Percentiles rank a stretch among this genome's conserved stretches.
Conservation (phyloP, 1,284 basidiomycete species). For the Moniliella sp. region DNA sequence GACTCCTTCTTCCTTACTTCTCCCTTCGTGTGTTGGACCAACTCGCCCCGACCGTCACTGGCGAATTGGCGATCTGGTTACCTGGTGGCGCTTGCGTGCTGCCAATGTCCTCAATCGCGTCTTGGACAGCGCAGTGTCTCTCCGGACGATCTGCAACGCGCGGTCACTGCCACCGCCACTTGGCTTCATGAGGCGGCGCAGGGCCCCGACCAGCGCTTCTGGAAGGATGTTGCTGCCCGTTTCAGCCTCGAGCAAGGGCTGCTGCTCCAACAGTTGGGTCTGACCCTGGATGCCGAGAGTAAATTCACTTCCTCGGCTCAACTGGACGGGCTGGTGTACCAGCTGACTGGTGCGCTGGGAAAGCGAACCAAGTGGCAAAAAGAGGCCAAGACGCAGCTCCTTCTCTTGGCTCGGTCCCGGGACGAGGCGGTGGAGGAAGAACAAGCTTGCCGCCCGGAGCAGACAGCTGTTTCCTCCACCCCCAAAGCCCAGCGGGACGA, state of each 20-base stretch:
- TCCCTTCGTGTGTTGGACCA: constrained; percentile 35
- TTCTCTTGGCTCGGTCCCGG: constrained; percentile 43
- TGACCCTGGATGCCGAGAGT: constrained; percentile 60
- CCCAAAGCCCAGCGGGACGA: constrained; percentile 1
- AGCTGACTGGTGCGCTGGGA: constrained; percentile 76
- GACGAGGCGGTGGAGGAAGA: constrained; percentile 10
- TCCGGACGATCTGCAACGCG: constrained; percentile 39
- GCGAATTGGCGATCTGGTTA: constrained; percentile 52
- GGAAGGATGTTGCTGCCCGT: constrained; percentile 47
- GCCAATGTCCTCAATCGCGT: constrained; percentile 61
- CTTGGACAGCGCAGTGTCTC: too few relatives aligned
- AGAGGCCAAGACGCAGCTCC: constrained; percentile 63
- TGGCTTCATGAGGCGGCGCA: constrained; percentile 35
- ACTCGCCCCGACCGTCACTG: constrained; percentile 29
- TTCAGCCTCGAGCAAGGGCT: constrained; percentile 61
- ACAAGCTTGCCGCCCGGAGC: constrained; percentile 5
- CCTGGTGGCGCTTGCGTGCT: constrained; percentile 48
- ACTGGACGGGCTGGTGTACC: constrained; percentile 60
- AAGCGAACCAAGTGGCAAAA: constrained; percentile 86
- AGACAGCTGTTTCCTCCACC: not conserved
- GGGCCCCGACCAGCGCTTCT: constrained; percentile 10
- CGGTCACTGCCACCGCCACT: constrained; percentile 37
- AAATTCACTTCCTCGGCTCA: too few relatives aligned
- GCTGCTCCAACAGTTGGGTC: constrained; percentile 49
- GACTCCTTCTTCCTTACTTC: constrained; percentile 50